These are phyloP conservation scores for Pseudodiploospora longispora DNA, from an alignment of 2,329 filamentous ascomycete genomes.

Conservation along the genomic window DNA sequence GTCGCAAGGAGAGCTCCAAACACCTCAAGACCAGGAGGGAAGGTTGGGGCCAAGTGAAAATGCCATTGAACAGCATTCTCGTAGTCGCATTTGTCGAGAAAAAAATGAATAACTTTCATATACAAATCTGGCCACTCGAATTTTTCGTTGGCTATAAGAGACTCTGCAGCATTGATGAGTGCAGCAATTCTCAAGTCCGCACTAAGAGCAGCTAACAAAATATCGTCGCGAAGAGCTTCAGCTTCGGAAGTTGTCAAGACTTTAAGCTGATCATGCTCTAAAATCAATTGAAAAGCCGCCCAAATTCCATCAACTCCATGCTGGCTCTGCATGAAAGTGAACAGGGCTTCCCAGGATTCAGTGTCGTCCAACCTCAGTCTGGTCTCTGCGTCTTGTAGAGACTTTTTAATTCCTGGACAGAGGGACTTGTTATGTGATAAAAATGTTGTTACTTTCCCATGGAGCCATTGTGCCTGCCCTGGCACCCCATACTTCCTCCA, in stretches of 20 bases:
- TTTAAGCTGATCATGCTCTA: constrained; percentile 7
- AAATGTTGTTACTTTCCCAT: constrained; percentile 3
- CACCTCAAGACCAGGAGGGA: constrained; percentile 31
- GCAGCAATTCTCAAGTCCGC: constrained; percentile 16
- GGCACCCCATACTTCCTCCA: constrained; percentile 13
- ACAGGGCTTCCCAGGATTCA: constrained; percentile 12
- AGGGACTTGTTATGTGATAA: not conserved
- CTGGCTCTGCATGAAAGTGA: constrained; percentile 12
- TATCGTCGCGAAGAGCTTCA: constrained; percentile 19
- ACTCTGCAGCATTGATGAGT: constrained; percentile 18
- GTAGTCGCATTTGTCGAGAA: constrained; percentile 31
- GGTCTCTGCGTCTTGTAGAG: constrained; percentile 1
- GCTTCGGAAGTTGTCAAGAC: constrained; percentile 16
- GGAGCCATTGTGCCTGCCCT: constrained; percentile 10
- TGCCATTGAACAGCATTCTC: constrained; percentile 40
- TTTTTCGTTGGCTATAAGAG: constrained; percentile 28
- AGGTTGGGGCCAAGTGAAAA: constrained; percentile 32
- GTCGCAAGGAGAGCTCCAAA: constrained; percentile 36
- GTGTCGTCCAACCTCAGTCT: constrained; percentile 9
- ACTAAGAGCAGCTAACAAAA: constrained; percentile 21
- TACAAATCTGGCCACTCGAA: constrained; percentile 45
- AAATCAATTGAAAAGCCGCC: constrained; percentile 18
- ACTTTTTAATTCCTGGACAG: not conserved
- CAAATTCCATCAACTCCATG: constrained; percentile 19
- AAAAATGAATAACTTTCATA: constrained; percentile 34